Evolutionary conservation across 345 rosid species (phyloP), one percentile per base, ranked within the genome.

Genomic region (Eucalyptus guilfoylei): DNA sequence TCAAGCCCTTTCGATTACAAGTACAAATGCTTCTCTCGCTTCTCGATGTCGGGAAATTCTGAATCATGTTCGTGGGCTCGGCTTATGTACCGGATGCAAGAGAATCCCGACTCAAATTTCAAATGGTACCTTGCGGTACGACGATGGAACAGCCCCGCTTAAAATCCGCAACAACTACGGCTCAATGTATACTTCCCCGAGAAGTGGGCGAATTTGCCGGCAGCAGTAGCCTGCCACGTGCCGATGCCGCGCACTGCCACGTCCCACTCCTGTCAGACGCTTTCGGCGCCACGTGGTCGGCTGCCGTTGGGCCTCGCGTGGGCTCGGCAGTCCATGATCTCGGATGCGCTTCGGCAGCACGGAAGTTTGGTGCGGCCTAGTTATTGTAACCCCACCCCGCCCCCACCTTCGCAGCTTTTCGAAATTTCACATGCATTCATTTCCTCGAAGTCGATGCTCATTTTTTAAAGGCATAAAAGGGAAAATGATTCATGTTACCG

Each of bases 1-100:
- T 26, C 5, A 58, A 26, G 64, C 64, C n/a, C 0, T 26, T 55
- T 11, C 0, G 14, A 58, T 26, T 2, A 0, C n/a, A 5, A 58
- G 64, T 26, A 26, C 64, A 11, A 11, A 11, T 58, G 14, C 64
- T 1, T 58, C 64, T 26, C 30, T 58, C n/a, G 26, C 64, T 58
- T 1, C 64, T 26, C n/a, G 6, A 26, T 58, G 14, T 58, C n/a
- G 14, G 14, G 13, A 24, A 58, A 58, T 58, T 58, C 11, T 1
- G n/a, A 58, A 52, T 26, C 7, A 6, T 26, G 69, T 26, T 12
- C 1, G 14, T 1, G n/a, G 69, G 69, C 32, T 60, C 32, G 69
- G 32, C 15, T 28, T 28, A 0, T 12, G 32, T 60, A 12, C 69
- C 69, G 15, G 8, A 28, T 14, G 16, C 0, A 28, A 28, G 69